Percentiles rank a stretch among this genome's conserved stretches.
Conservation (phyloP, 2,329 filamentous ascomycete species). For the Diaporthe capsici region DNA sequence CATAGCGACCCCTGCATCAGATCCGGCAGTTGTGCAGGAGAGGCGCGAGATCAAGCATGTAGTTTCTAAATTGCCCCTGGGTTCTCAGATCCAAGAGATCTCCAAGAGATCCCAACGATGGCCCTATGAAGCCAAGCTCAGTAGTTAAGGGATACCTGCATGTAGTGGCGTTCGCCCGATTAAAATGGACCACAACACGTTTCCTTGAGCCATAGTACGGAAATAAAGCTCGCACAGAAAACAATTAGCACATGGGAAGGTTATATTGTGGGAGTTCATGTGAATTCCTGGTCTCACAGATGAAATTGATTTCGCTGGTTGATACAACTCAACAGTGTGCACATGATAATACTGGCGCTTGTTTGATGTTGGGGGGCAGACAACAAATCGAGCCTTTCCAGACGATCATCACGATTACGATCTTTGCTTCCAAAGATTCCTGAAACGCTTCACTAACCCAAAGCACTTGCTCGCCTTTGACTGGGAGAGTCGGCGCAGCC, state of each 20-base stretch:
- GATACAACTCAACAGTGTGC: neutral
- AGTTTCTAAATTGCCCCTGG: neutral
- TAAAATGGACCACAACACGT: neutral
- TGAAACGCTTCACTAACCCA: neutral
- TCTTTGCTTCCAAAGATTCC: no score
- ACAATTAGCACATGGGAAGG: neutral
- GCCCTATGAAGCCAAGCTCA: conserved; percentile 8
- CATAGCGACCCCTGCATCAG: neutral
- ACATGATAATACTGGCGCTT: neutral
- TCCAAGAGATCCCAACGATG: neutral
- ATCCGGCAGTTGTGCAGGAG: neutral
- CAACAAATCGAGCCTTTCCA: no score
- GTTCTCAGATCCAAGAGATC: neutral
- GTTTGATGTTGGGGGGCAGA: neutral
- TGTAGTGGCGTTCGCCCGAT: conserved; percentile 20
- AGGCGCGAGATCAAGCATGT: neutral
- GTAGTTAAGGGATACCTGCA: conserved; percentile 4
- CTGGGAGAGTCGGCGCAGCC: neutral
- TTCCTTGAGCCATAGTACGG: no score
- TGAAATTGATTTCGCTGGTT: neutral
- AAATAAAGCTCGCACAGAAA: no score
- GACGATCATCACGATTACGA: neutral
- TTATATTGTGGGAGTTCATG: neutral
- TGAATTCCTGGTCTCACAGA: neutral
- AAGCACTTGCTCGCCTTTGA: neutral